These are phyloP conservation scores for Petrea volubilis DNA, from an alignment of 257 asterid genomes.

Conservation along the genomic window DNA sequence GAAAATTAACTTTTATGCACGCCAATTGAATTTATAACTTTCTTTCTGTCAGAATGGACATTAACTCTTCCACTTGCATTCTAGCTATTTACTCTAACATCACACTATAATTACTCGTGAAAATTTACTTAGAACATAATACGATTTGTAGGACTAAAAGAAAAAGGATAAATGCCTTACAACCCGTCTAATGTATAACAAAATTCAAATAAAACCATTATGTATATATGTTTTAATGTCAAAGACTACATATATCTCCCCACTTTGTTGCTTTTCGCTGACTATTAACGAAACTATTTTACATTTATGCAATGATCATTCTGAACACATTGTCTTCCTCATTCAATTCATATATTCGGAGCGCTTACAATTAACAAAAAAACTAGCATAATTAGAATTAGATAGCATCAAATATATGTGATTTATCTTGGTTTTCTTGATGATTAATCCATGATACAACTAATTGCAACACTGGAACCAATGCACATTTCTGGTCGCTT, in stretches of 20 bases:
- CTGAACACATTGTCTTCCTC: background rate
- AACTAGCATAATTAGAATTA: background rate
- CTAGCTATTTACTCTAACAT: background rate
- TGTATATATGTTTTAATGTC: background rate
- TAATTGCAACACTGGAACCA: background rate
- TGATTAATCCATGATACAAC: background rate
- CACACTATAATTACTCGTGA: background rate
- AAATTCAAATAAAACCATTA: background rate
- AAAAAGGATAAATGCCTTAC: background rate
- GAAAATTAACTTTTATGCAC: no score
- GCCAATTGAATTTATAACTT: no score
- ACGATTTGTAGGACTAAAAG: background rate
- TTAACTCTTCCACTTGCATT: background rate
- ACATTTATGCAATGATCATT: background rate
- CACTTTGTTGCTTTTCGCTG: no score
- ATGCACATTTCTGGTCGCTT: background rate
- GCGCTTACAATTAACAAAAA: no score
- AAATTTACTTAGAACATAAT: background rate
- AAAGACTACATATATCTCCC: background rate
- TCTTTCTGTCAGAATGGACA: no score
- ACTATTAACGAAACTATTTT: background rate
- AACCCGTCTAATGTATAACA: no score
- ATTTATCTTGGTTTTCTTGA: background rate
- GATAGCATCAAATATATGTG: background rate
- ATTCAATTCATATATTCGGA: background rate